These are phyloP conservation scores for Citrus australasica DNA, from an alignment of 345 rosid species.

Conservation along the genomic window DNA sequence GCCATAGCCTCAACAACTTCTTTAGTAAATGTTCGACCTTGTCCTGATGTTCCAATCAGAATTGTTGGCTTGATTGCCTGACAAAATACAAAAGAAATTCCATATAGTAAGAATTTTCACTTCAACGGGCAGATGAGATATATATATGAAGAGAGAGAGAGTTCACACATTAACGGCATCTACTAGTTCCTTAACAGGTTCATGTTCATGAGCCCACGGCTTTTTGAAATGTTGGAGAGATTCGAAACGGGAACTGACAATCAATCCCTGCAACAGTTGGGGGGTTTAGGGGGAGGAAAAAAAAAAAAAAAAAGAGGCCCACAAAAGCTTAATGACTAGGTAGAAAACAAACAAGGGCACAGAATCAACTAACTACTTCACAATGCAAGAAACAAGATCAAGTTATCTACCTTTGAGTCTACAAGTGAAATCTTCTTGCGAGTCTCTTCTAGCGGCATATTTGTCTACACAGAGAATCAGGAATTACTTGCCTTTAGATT, in stretches of 20 bases:
- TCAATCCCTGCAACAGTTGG: conserved; percentile 58
- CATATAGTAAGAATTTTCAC: conserved; percentile 3
- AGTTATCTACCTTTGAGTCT: conserved; percentile 76
- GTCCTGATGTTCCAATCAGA: conserved; percentile 93
- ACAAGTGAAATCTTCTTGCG: conserved; percentile 89
- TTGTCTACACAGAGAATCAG: conserved; percentile 48
- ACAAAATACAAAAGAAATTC: conserved; percentile 6
- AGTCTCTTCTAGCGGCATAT: conserved; percentile 69
- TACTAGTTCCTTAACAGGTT: conserved; percentile 61
- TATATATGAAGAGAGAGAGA: not conserved
- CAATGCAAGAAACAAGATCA: not conserved
- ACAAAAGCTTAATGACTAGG: not conserved
- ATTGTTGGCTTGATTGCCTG: conserved; percentile 92
- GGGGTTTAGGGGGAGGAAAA: too few relatives aligned
- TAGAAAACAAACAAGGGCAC: not conserved
- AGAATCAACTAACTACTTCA: not conserved
- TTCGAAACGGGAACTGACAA: conserved; percentile 76
- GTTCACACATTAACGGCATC: conserved; percentile 67
- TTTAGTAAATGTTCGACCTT: conserved; percentile 81
- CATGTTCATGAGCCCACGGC: conserved; percentile 96
- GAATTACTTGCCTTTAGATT: not conserved
- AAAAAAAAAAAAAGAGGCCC: not conserved
- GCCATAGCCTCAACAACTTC: conserved; percentile 92
- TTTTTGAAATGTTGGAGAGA: conserved; percentile 92
- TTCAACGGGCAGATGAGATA: not conserved